phyloP scores from a whole-genome alignment of 2,329 filamentous ascomycete genomes.

The Aspergillus ibericus region DNA sequence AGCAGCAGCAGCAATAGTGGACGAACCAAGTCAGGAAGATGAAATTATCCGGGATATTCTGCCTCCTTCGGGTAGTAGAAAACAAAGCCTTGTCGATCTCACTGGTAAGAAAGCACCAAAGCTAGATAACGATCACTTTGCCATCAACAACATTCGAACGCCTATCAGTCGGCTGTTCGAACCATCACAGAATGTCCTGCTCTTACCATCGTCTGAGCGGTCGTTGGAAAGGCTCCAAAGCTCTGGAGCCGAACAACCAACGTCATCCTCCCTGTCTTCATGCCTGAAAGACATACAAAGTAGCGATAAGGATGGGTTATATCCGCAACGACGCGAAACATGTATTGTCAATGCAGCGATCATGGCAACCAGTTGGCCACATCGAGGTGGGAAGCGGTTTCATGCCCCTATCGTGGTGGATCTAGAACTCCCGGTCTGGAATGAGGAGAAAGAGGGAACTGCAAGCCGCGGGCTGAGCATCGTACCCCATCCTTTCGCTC shows the following conservation, averaged over 20 bases:
- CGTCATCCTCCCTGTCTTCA: not conserved
- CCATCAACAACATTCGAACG: not conserved
- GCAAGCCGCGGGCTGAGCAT: not conserved
- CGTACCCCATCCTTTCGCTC: not conserved
- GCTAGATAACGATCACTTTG: constrained; percentile 33
- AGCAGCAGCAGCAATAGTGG: not conserved
- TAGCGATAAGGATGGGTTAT: constrained; percentile 2
- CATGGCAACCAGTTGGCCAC: constrained; percentile 66
- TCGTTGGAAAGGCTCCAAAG: not conserved
- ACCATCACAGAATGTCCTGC: constrained; percentile 11
- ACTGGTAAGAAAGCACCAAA: constrained; percentile 43
- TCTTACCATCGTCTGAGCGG: constrained; percentile 6
- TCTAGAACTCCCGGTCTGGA: constrained; percentile 59
- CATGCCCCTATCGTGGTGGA: constrained; percentile 85
- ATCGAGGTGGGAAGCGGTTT: constrained; percentile 61
- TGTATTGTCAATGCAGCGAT: constrained; percentile 80
- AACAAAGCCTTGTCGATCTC: constrained; percentile 56
- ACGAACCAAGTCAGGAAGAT: constrained; percentile 8
- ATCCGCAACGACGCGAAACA: constrained; percentile 60
- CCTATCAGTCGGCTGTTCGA: not conserved
- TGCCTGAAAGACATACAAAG: constrained; percentile 1
- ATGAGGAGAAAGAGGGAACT: not conserved
- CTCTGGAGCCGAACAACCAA: not conserved
- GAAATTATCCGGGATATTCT: constrained; percentile 23
- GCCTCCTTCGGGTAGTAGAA: constrained; percentile 52